Evolutionary conservation across 495 filamentous ascomycete genomes (phyloP).

Genomic region (Cercophora samala): DNA sequence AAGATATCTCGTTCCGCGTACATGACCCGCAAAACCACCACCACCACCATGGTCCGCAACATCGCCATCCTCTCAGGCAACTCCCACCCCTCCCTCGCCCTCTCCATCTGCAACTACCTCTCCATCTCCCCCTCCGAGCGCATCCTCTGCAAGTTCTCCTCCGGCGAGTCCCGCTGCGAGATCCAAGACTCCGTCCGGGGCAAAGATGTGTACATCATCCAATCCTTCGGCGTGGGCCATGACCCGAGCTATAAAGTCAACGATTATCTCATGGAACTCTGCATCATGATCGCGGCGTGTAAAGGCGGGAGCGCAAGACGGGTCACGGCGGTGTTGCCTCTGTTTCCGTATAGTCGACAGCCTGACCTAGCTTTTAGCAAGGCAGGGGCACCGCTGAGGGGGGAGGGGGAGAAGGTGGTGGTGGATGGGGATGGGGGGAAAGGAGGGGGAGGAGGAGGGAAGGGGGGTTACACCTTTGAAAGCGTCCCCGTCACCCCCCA

Average conservation of each 20-base stretch:
- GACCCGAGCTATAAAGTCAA: slow-evolving; percentile 62
- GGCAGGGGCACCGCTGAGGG: slow-evolving; percentile 70
- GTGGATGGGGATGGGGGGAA: neutral
- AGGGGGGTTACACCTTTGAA: slow-evolving; percentile 57
- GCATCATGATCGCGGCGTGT: slow-evolving; percentile 96
- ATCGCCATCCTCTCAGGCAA: slow-evolving; percentile 90
- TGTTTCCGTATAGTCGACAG: slow-evolving; percentile 95
- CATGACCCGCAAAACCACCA: neutral
- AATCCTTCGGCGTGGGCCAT: slow-evolving; percentile 50
- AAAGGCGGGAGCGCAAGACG: slow-evolving; percentile 90
- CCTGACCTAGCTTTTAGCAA: slow-evolving; percentile 97
- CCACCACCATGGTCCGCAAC: slow-evolving; percentile 73
- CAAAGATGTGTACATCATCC: slow-evolving; percentile 97
- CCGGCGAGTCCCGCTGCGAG: slow-evolving; percentile 92
- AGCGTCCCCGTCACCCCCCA: slow-evolving; percentile 81
- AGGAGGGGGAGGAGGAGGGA: neutral
- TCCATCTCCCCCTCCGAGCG: slow-evolving; percentile 80
- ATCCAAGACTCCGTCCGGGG: slow-evolving; percentile 92
- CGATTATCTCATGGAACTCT: slow-evolving; percentile 90
- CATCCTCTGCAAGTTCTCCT: slow-evolving; percentile 83
- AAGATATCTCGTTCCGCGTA: neutral
- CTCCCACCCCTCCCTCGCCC: slow-evolving; percentile 83
- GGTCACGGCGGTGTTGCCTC: slow-evolving; percentile 88
- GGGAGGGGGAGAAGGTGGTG: neutral
- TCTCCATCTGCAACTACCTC: slow-evolving; percentile 80